Evolutionary conservation across 345 rosid genomes (phyloP), one percentile per base, ranked within the genome.

Genomic region (Acer campestre): DNA sequence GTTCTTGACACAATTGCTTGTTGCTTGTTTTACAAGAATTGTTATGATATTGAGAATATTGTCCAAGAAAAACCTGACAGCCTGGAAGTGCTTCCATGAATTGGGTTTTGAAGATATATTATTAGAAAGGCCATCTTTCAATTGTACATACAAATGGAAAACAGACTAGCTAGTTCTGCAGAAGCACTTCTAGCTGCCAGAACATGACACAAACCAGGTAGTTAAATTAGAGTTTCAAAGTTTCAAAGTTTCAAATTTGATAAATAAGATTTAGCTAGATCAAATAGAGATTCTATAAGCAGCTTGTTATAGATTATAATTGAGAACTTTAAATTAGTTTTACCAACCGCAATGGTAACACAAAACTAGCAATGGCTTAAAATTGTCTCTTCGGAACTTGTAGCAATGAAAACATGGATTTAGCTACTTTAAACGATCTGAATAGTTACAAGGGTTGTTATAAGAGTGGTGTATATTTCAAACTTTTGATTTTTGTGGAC

Each of bases 1-100:
- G 80, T 83, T 27, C 77, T 88, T 77, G 89, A 86, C 44, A 82
- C 86, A 62, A 82, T 86, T 49, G 69, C 73, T 71, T 73, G 82
- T 55, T 82, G 78, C 79, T 38, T 86, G 56, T 80, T 79, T 63
- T 63, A 79, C 80, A 74, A 73, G 74, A 80, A 35, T 17, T 74
- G 44, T 29, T 29, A 29, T 29, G 1, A 1, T 29, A 29, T 25
- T 77, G 70, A 68, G 23, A 11, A 10, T 62, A 29, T 29, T 29
- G 63, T 25, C 38, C 46, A 42, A 8, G 42, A 56, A 27, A 46
- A 23, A 58, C 49, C 49, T 46, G 67, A 76, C 61, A 18, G 58
- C 7, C 61, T 78, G 55, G 72, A 72, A 42, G 67, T 68, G 67
- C 17, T 76, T 59, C 67, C 67, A 22, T 76, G 27, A 75, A 48